Base-by-base conservation (phyloP, 1,284 basidiomycete species). In the Ustilago trichophora region DNA sequence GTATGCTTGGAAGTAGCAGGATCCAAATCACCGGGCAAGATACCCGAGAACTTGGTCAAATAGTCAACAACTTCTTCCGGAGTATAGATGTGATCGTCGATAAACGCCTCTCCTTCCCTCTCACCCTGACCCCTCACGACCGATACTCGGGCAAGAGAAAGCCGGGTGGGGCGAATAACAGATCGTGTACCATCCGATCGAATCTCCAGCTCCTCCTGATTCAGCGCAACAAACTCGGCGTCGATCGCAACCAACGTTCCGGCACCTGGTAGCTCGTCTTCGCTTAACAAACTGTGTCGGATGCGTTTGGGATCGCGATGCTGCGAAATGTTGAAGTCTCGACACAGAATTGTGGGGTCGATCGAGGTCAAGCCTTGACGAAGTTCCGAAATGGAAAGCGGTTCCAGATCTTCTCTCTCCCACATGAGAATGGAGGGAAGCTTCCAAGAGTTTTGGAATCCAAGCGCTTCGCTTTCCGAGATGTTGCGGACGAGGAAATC, bases 11-110 rank as follows among this genome's bases (percentile, higher is more conserved):
- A 95, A 35, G 87, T 84, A 54, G 87, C 85, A 2, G 91, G 92
- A 77, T 98, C 93, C 44, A 98, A 85, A 81, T 98, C 95, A 13
- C 95, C 95, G 55, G 53, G 33, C 6, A 73, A 41, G 59, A 98
- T 96, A 0, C 96, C 96, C 13, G 93, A 97, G 77, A 90, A 98
- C 80, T 98, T 93, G 0, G 95, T 98, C 62, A 98, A 83, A 80
- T 98, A 98, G 83, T 98, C 93, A 11, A 97, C 92, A 40, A 99
- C 91, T 3, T 88, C 86, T 80, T 97, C 96, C 71, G 90, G 94
- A 1, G 93, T 97, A 75, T 93, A 90, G 44, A 98, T 98, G 76
- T 98, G 92, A 77, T 98, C 96, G 74, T 98, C 96, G 75, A 99
- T 97, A 83, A 98, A 97, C 0, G 95, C 93, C 13, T 90, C 82